These are phyloP conservation scores for Penicillium odoratum DNA, from an alignment of 495 filamentous ascomycete genomes.

Conservation along the genomic window DNA sequence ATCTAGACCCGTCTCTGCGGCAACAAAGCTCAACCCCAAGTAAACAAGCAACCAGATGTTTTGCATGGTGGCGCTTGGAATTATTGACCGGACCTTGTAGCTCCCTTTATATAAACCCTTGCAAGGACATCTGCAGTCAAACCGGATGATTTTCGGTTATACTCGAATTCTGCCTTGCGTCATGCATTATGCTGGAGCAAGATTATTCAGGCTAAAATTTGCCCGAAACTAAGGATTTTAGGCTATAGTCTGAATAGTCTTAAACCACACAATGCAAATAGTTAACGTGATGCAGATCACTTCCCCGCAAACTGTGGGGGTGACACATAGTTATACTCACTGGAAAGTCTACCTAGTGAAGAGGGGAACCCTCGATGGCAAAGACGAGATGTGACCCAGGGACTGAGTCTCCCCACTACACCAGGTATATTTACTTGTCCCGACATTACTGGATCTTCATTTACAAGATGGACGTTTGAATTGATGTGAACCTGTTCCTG, in stretches of 20 bases:
- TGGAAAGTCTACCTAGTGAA: no score
- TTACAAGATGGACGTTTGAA: no score
- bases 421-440: no score
- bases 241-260: not conserved
- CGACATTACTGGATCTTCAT: no score
- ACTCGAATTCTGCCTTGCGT: not conserved
- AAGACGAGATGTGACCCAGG: no score
- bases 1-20: constrained; percentile 52
- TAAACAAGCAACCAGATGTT: not conserved
- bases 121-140: not conserved
- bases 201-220: constrained; percentile 3
- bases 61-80: not conserved
- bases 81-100: not conserved
- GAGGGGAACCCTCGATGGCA: no score
- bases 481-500: no score
- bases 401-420: no score
- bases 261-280: no score
- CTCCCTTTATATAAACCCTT: not conserved
- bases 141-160: not conserved
- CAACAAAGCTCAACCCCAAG: not conserved
- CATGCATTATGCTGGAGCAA: not conserved
- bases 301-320: not conserved
- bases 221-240: not conserved
- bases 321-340: no score
- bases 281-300: not conserved